Conservation (phyloP, 306 rosid species). For the Hylodesmum podocarpum region DNA sequence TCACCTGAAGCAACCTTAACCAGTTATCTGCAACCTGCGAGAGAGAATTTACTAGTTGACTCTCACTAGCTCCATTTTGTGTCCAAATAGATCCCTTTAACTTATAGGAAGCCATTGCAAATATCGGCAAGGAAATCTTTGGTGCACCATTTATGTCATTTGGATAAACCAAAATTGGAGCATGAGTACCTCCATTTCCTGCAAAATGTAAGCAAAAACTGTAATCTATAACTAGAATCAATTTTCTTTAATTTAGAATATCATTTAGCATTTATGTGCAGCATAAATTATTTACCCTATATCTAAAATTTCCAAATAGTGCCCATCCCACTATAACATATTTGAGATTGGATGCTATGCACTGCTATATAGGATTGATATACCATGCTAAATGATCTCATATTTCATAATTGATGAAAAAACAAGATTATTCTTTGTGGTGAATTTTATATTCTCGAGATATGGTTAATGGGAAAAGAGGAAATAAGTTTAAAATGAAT, state of each 20-base stretch:
- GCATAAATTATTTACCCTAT: background rate
- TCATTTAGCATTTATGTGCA: background rate
- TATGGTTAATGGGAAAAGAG: background rate
- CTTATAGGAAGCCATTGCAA: slow-evolving; percentile 85
- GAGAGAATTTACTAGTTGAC: slow-evolving; percentile 57
- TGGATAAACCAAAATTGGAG: slow-evolving; percentile 60
- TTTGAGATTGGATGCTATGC: background rate
- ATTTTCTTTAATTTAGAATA: background rate
- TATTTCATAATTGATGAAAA: background rate
- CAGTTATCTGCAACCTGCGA: slow-evolving; percentile 72
- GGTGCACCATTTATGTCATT: slow-evolving; percentile 57
- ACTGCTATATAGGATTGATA: background rate
- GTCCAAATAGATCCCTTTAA: slow-evolving; percentile 72
- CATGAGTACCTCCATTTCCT: slow-evolving; percentile 53
- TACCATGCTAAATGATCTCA: background rate
- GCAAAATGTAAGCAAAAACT: slow-evolving; percentile 5
- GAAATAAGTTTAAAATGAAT: background rate
- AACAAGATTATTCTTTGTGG: no score
- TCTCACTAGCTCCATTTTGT: slow-evolving; percentile 51
- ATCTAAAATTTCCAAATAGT: background rate
- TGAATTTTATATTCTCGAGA: background rate
- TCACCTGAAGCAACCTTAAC: slow-evolving; percentile 69
- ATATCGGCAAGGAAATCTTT: slow-evolving; percentile 54
- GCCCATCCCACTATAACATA: background rate
- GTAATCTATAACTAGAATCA: background rate